Evolutionary conservation across 192 early-diverging fungal species (phyloP).

Genomic region (Lobosporangium transversale): DNA sequence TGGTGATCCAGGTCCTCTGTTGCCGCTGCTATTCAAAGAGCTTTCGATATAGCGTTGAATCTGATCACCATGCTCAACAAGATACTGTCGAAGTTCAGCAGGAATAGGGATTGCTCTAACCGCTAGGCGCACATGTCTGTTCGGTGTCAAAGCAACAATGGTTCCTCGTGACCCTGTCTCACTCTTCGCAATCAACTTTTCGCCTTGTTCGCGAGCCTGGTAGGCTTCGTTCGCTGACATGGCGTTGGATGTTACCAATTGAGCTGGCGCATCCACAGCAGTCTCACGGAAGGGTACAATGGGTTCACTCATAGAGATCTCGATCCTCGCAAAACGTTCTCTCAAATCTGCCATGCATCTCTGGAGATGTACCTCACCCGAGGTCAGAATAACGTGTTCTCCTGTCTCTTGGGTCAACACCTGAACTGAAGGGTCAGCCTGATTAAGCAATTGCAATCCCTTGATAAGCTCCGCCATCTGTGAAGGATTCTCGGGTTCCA

Average conservation of each 20-base stretch:
- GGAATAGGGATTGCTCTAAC: constrained; percentile 81
- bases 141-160: constrained; percentile 65
- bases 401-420: constrained; percentile 93
- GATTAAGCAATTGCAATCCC: constrained; percentile 91
- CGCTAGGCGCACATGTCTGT: constrained; percentile 67
- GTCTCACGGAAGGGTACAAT: constrained; percentile 98
- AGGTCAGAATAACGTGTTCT: constrained; percentile 95
- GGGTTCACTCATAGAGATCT: constrained; percentile 93
- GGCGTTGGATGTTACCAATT: constrained; percentile 25
- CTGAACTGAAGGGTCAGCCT: constrained; percentile 94
- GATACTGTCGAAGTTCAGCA: constrained; percentile 62
- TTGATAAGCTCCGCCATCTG: constrained; percentile 88
- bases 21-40: constrained; percentile 2
- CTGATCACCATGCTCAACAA: constrained; percentile 60
- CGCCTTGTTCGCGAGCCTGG: constrained; percentile 50
- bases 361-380: constrained; percentile 92
- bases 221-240: constrained; percentile 33
- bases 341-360: constrained; percentile 93
- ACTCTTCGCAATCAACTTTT: constrained; percentile 55
- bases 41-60: constrained; percentile 54
- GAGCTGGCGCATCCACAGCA: constrained; percentile 64
- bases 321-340: constrained; percentile 93
- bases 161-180: constrained; percentile 68
- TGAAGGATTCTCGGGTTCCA: constrained; percentile 91
- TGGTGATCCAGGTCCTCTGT: constrained; percentile 11